Base-by-base conservation (phyloP, 1,284 basidiomycete genomes). In the Moniliophthora roreri region DNA sequence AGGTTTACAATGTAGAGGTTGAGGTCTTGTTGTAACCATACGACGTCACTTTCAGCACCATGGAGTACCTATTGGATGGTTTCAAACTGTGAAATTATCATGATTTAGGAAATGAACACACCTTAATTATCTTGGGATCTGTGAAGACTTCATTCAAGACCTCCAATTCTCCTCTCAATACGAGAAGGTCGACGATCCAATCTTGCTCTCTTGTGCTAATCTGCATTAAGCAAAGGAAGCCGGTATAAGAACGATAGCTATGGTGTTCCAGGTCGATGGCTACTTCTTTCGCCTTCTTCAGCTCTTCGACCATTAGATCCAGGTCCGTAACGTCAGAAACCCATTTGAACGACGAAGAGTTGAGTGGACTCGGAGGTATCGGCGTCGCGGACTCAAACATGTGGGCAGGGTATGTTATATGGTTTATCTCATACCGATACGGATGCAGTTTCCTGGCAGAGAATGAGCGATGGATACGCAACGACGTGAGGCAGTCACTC, bases 21-120 rank as follows among this genome's bases (percentile, higher is more conserved):
- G 66, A 98, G 94, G 67, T 99, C 91, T 67, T 94, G 91, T 68
- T 99, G 95, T 13, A 99, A 80, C 96, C 96, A 99, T 6, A 95
- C 75, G 20, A 99, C 87, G 67, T 99, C 96, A 58, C 89, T 93
- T 47, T 95, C 91, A 1, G 96, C 93, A 15, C 97, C 96, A 68
- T 99, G 96, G 58, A 98, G 85, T 3, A 95, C 87, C 90, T 92
- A 54, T 8, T 7, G 1, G 3, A 37, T 38, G 24, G 16, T 34
- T 42, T 36, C 8, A 38, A 13, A 38, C 50, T 13, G 21, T 23
- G 41, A 2, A 18, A 50, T 18, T 35, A 35, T 39, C 36, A 50
- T 1, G 24, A 16, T 26, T 7, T 35, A 15, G 10, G 35, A n/a
- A 38, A 8, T 8, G 40, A 18, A 62, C 76, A 21, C 55, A 89